Base-by-base conservation (phyloP, 768 basidiomycete species). In the Cystofilobasidium capitatum region DNA sequence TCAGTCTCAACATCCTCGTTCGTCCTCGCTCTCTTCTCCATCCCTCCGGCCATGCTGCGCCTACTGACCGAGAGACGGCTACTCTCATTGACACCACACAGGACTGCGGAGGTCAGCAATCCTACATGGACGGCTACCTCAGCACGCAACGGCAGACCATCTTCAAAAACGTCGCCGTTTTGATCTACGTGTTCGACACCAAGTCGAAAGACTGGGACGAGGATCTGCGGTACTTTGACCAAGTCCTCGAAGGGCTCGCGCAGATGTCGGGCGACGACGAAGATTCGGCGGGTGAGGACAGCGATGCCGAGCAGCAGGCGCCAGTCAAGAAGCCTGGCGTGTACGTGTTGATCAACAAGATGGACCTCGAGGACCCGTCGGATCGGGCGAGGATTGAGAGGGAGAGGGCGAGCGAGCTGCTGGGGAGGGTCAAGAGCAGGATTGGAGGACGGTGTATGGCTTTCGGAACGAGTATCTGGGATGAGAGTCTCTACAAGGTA, bases 41-140 rank as follows among this genome's bases (percentile, higher is more conserved):
- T 55, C n/a, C 33, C 26, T 54, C 22, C 57, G 47, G 1, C 35
- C 29, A 17, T 26, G 20, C 36, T n/a, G 1, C 24, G 10, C 13
- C 39, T 44, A 49, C 14, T 39, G 33, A 36, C 39, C 17, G 33
- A 13, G 54, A 31, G 31, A 55, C 16, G 24, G 42, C 36, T 13
- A 17, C 36, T 14, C 36, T 57, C 20, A 29, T 40, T 74, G 73
- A 94, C 94, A 75, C 82, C 47, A n/a, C 62, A 2, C 37, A 94
- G 94, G 96, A 99, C 78, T 97, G 96, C 72, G 96, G 94, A 49
- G 96, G 96, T 10, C 96, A 99, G 78, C 91, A 96, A 76, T 85
- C 91, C 17, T 98, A 96, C 81, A 92, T 98, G 86, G 93, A 97
- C 77, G 88, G 88, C 35, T 98, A 97, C 78, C 87, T 99, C 66